Conservation (phyloP, 257 asterid species). For the Nicotiana tabacum region DNA sequence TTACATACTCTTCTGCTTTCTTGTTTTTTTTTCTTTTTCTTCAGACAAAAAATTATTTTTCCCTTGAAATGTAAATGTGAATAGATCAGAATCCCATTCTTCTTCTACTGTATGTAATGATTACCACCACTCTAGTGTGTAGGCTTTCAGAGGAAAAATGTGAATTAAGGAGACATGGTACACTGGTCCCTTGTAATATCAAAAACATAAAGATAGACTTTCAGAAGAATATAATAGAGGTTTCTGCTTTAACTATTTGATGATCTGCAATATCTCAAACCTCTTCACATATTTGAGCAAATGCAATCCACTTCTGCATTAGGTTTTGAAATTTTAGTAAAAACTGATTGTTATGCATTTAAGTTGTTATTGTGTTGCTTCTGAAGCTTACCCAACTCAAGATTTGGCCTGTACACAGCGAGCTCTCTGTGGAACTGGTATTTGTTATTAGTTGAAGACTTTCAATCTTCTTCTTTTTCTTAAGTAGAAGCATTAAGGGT, state of each 20-base stretch:
- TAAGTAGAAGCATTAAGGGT: background rate
- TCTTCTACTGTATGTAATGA: background rate
- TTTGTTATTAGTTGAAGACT: background rate
- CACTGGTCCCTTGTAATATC: background rate
- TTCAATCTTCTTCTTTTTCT: background rate
- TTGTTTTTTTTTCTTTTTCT: background rate
- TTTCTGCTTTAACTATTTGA: background rate
- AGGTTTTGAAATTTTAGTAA: background rate
- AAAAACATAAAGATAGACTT: background rate
- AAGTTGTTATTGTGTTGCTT: background rate
- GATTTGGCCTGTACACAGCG: background rate
- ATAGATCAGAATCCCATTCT: background rate
- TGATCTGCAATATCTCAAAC: background rate
- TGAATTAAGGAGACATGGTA: background rate
- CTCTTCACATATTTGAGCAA: background rate
- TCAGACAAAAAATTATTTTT: background rate
- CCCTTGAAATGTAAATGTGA: slow-evolving; percentile 17
- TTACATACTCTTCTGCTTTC: background rate
- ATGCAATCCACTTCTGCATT: background rate
- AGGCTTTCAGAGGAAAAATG: background rate
- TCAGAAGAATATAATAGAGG: background rate
- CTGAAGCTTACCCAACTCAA: background rate
- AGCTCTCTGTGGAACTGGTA: background rate
- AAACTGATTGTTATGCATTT: background rate
- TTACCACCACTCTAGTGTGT: background rate